phyloP scores from a whole-genome alignment of 73 alveolate genomes.

The Tetrahymena borealis region DNA sequence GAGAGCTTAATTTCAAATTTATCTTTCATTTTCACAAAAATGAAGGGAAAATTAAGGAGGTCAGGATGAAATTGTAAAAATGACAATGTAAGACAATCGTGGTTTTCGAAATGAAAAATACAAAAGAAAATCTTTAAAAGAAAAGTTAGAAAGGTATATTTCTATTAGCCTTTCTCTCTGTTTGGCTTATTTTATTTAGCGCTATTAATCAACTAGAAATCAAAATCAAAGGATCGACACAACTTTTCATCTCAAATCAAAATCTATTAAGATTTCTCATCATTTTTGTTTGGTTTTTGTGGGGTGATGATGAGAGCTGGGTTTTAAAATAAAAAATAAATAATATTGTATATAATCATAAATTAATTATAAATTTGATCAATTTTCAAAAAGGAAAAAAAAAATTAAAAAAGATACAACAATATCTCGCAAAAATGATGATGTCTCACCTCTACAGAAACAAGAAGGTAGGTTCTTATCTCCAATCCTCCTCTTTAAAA shows the following conservation, averaged over 20 bases:
- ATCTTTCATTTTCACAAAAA: too few relatives aligned
- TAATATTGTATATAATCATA: not conserved
- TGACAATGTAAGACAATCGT: not conserved
- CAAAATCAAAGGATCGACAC: not conserved
- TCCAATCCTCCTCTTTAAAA: not conserved
- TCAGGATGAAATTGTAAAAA: not conserved
- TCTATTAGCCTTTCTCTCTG: too few relatives aligned
- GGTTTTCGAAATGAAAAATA: not conserved
- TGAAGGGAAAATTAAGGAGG: not conserved
- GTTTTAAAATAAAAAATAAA: not conserved
- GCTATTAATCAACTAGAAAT: not conserved
- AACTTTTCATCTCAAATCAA: not conserved
- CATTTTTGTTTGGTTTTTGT: not conserved
- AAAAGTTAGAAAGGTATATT: not conserved
- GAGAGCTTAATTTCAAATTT: too few relatives aligned
- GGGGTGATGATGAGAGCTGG: not conserved
- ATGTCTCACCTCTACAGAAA: not conserved
- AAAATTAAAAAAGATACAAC: not conserved
- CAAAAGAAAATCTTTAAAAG: not conserved
- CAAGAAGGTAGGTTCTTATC: not conserved
- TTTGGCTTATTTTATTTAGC: too few relatives aligned
- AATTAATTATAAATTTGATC: not conserved
- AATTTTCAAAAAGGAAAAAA: not conserved
- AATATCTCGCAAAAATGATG: not conserved
- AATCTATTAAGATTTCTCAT: not conserved